A percentile compares a stretch with the other conserved stretches of the same genome.
Conservation (phyloP, 495 filamentous ascomycete species). For the Cercophora scortea region DNA sequence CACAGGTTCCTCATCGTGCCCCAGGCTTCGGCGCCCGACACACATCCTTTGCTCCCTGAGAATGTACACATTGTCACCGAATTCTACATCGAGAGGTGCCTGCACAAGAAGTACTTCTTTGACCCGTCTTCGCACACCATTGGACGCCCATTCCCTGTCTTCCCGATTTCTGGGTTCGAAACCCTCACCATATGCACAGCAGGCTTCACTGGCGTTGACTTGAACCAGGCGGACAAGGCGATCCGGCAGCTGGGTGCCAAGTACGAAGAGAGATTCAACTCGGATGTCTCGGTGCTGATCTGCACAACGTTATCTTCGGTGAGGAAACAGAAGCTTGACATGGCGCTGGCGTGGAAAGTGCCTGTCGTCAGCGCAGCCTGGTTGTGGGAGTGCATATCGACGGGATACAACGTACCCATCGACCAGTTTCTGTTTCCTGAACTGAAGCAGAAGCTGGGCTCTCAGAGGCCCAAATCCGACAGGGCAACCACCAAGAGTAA, state of each 20-base stretch:
- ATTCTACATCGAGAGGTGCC: slow-evolving; percentile 86
- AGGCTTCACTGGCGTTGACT: slow-evolving; percentile 74
- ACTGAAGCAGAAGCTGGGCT: slow-evolving; percentile 18
- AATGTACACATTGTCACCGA: slow-evolving; percentile 61
- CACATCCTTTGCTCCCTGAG: slow-evolving; percentile 28
- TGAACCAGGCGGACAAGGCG: slow-evolving; percentile 72
- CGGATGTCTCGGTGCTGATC: slow-evolving; percentile 59
- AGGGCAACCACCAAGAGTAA: slow-evolving; percentile 4
- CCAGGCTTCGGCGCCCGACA: slow-evolving; percentile 30
- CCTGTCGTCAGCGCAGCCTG: slow-evolving; percentile 72
- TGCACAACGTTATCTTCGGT: slow-evolving; percentile 46
- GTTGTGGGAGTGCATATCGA: slow-evolving; percentile 72
- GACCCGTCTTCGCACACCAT: slow-evolving; percentile 63
- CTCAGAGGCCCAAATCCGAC: not conserved
- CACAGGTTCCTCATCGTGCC: slow-evolving; percentile 45
- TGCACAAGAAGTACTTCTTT: slow-evolving; percentile 64
- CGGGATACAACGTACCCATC: slow-evolving; percentile 30
- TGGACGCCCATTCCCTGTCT: slow-evolving; percentile 63
- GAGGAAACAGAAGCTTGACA: slow-evolving; percentile 69
- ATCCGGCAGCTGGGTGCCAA: slow-evolving; percentile 67
- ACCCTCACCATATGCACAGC: slow-evolving; percentile 68
- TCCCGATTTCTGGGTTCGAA: slow-evolving; percentile 62
- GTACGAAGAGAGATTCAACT: slow-evolving; percentile 68
- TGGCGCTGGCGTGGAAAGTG: slow-evolving; percentile 64
- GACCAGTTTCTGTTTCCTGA: slow-evolving; percentile 28